Evolutionary conservation across 371 early-diverging fungal genomes (phyloP), one percentile per base, ranked within the genome.

Genomic region (Coemansia sp.): DNA sequence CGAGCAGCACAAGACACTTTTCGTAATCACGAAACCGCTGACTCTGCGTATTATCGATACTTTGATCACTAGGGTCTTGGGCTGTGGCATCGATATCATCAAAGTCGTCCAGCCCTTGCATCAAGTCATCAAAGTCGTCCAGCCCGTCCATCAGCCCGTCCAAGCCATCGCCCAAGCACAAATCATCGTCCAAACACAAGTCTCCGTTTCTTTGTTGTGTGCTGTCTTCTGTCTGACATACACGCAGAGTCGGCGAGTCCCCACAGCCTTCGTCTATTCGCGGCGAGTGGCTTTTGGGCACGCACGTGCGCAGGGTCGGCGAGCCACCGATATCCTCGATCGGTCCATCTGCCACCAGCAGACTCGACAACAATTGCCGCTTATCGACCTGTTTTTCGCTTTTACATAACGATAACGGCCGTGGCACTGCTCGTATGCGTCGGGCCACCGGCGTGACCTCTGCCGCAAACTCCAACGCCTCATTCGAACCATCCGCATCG

Each of bases 331-430:
- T 4, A 45, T 48, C 48, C 21, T 21, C 21, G 16, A 18, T 18
- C 18, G 16, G 18, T 8, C 8, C 48, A 16, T 48, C 48, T 5
- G 34, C 14, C 37, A n/a, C 18, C 18, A 76, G 45, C 14, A 76
- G 45, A n/a, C 74, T 65, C 14, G 77, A 76, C 4, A 76, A 53
- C 40, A 76, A 50, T 39, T 54, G 56, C 4, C 74, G 68, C 65
- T 68, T 72, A 48, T 76, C 77, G n/a, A 72, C 48, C 3, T 39
- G 37, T 53, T 42, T 57, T 26, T 72, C 76, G 51, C 73, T 72
- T 42, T 64, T 67, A 29, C 68, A 68, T 10, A 64, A 26, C 1
- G 63, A 21, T 57, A 72, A 57, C 22, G 73, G 68, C 1, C 68
- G 68, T 24, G 74, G 64, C 34, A 65, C 61, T 0, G 76, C 65